These are phyloP conservation scores for Colletotrichum higginsianum DNA, from an alignment of 2,329 filamentous ascomycete genomes.

Conservation along the genomic window DNA sequence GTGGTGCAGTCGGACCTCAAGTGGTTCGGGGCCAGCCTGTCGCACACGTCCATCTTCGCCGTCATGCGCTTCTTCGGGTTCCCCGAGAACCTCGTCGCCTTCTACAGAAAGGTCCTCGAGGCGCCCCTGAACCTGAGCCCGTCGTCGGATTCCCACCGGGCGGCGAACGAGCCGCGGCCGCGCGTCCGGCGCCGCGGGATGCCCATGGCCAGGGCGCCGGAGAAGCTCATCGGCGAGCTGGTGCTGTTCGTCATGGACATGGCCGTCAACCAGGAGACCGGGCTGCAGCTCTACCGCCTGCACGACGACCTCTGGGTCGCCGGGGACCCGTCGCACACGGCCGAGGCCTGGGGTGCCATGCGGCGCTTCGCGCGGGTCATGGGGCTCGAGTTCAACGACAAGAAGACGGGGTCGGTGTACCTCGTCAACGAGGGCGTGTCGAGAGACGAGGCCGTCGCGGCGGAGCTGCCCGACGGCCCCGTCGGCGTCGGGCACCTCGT, in stretches of 20 bases:
- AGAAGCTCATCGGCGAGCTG: conserved; percentile 71
- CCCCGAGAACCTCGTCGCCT: conserved; percentile 67
- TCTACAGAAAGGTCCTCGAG: conserved; percentile 73
- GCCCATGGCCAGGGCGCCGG: conserved; percentile 72
- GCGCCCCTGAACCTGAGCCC: conserved; percentile 68
- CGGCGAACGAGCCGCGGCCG: conserved; percentile 52
- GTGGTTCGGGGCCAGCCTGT: conserved; percentile 59
- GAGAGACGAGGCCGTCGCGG: conserved; percentile 44
- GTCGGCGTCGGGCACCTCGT: conserved; percentile 71
- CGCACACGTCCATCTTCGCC: conserved; percentile 71
- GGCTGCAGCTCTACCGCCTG: conserved; percentile 71
- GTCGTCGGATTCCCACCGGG: conserved; percentile 63
- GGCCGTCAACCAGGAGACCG: conserved; percentile 72
- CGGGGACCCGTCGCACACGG: conserved; percentile 57
- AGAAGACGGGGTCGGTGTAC: conserved; percentile 58
- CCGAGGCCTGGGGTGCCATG: conserved; percentile 60
- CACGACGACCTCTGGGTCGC: conserved; percentile 65
- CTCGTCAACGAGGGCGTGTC: conserved; percentile 44
- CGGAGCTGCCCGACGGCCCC: conserved; percentile 63
- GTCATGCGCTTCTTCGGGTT: conserved; percentile 73
- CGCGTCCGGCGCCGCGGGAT: conserved; percentile 69
- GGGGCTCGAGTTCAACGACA: conserved; percentile 58
- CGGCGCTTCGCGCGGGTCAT: conserved; percentile 52
- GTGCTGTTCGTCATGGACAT: conserved; percentile 77
- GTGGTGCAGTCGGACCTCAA: conserved; percentile 64